A percentile compares a stretch with the other conserved stretches of the same genome.
Conservation (phyloP, 495 filamentous ascomycete species). For the Penicillium paradoxum region DNA sequence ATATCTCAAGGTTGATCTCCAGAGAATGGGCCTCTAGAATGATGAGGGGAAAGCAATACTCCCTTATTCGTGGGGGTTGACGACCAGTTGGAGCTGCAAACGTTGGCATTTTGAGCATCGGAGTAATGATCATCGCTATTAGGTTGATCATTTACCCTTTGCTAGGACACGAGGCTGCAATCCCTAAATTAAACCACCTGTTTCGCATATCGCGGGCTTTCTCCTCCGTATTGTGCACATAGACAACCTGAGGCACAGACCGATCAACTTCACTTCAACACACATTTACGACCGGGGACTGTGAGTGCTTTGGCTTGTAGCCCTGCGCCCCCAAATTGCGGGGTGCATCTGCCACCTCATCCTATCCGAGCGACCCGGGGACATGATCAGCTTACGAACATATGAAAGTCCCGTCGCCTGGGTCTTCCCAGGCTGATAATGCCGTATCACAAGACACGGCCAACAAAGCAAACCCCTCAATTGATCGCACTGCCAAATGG, state of each 20-base stretch:
- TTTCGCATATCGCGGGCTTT: neutral
- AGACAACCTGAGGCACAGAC: neutral
- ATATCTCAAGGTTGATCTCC: neutral
- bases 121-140: neutral
- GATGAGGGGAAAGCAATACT: neutral
- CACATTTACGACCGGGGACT: too few relatives aligned
- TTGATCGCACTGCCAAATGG: neutral
- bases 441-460: neutral
- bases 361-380: slow-evolving; percentile 1
- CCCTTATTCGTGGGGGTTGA: neutral
- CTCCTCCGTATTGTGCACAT: neutral
- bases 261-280: too few relatives aligned
- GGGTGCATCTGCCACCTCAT: slow-evolving; percentile 26
- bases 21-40: neutral
- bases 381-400: neutral
- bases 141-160: slow-evolving; percentile 5
- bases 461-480: neutral
- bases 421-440: neutral
- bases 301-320: neutral
- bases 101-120: neutral
- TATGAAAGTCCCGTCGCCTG: neutral
- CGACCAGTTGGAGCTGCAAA: neutral
- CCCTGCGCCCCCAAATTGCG: slow-evolving; percentile 14
- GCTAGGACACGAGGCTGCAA: neutral
- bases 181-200: neutral